phyloP scores from a whole-genome alignment of 495 filamentous ascomycete genomes.

The Stereocaulon alpinum region DNA sequence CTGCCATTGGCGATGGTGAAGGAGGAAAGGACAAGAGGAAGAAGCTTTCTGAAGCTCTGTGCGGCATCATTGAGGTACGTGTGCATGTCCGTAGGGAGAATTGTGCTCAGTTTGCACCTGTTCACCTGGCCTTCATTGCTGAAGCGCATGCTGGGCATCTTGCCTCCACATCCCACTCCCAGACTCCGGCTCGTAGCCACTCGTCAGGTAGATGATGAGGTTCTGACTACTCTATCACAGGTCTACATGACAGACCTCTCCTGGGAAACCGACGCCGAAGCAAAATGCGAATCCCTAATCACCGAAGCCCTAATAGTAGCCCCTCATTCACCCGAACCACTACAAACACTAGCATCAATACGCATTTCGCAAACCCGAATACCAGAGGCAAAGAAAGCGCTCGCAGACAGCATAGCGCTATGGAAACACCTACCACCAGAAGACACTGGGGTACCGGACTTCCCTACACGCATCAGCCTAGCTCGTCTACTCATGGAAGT shows the following conservation, averaged over 20 bases:
- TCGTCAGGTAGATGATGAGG: no score
- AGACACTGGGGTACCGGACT: constrained; percentile 56
- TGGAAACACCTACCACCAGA: constrained; percentile 65
- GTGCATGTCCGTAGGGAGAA: no score
- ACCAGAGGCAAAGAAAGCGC: constrained; percentile 68
- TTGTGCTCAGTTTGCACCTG: no score
- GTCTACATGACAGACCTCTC: constrained; percentile 97
- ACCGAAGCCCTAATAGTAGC: constrained; percentile 74
- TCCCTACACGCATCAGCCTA: constrained; percentile 71
- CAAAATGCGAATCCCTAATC: constrained; percentile 70
- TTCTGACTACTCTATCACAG: no score
- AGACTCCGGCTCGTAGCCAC: no score
- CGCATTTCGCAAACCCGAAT: constrained; percentile 74
- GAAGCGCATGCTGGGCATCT: no score
- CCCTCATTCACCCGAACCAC: constrained; percentile 65
- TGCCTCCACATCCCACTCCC: no score
- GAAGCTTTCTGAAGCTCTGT: constrained; percentile 77
- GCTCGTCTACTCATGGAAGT: constrained; percentile 83
- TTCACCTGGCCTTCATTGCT: no score
- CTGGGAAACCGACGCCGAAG: constrained; percentile 83
- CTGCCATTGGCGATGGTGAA: constrained; percentile 33
- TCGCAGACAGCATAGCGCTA: constrained; percentile 61
- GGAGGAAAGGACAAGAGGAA: constrained; percentile 52
- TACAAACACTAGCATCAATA: constrained; percentile 89
- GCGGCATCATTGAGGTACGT: constrained; percentile 61